phyloP scores from a whole-genome alignment of 805 yeast genomes.

The Cyberlindnera veronae region DNA sequence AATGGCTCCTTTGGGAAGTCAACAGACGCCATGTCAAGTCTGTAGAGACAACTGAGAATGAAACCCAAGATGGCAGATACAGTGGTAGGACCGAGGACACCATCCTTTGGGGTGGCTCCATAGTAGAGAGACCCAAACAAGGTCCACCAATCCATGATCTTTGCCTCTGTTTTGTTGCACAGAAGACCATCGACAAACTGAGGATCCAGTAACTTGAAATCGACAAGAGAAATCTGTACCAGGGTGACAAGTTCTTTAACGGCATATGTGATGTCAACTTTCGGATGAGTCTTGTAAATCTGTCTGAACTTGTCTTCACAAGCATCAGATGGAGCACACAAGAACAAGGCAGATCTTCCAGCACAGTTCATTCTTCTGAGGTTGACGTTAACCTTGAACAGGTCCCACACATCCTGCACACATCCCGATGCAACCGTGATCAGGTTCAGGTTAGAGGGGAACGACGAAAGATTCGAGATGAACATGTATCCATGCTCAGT shows the following conservation, averaged over 20 bases:
- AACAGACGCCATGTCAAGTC: conserved; percentile 57
- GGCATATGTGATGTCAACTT: conserved; percentile 27
- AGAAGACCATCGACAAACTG: conserved; percentile 78
- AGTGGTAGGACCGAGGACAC: conserved; percentile 58
- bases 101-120: conserved; percentile 41
- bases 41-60: conserved; percentile 59
- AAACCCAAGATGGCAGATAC: conserved; percentile 81
- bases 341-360: conserved; percentile 75
- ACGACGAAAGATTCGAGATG: conserved; percentile 77
- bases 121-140: conserved; percentile 54
- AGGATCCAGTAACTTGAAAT: conserved; percentile 70
- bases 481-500: conserved; percentile 60
- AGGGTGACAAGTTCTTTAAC: conserved; percentile 61
- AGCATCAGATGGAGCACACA: conserved; percentile 71
- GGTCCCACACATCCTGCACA: conserved; percentile 43
- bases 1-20: conserved; percentile 82
- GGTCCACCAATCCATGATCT: conserved; percentile 80
- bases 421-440: conserved; percentile 65
- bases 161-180: conserved; percentile 72
- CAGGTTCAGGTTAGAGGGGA: conserved; percentile 71
- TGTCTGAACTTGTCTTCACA: conserved; percentile 78
- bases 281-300: conserved; percentile 55
- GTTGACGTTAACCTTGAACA: conserved; percentile 70
- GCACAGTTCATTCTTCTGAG: conserved; percentile 76
- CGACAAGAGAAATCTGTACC: conserved; percentile 72